Base-by-base conservation (phyloP, 305 asterid genomes). In the Coffea humblotiana region DNA sequence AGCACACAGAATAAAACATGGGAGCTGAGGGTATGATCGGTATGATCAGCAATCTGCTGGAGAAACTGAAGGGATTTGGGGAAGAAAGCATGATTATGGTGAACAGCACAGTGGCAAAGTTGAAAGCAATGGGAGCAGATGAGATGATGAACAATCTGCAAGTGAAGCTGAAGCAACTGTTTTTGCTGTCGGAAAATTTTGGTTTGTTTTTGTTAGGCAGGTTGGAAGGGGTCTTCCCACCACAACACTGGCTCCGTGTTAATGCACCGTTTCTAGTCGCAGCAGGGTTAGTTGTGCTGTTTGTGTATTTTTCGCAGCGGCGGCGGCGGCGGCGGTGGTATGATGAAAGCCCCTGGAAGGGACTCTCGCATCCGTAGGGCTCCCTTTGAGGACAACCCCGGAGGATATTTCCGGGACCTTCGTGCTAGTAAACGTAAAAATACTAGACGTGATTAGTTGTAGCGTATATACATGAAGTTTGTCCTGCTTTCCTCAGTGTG, bases 301-400 rank as follows among this genome's bases (percentile, higher is more conserved):
- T 76, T 25, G 56, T 74, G 74, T 72, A 47, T 12, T 72, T 63
- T 64, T 15, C n/a, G n/a, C n/a, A n/a, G 60, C 23, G 21, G 49
- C 32, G 32, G 32, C 32, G 32, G 32, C 32, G 32, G 32, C 32
- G 29, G 29, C 29, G n/a, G n/a, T n/a, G n/a, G n/a, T n/a, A 65
- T 5, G 79, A 83, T 83, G 84, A 83, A 72, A 80, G 82, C 84
- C 37, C 84, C 86, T 9, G 86, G 86, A 1, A 83, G 79, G 66
- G 56, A 56, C 27, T 71, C 19, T 25, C 54, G 40, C 29, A 83
- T 83, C 27, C 75, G 69, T 2, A 83, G 83, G 52, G 6, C 8
- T 0, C 52, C 9, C 21, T 83, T 83, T 61, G 81, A 79, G 81
- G 43, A 10, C 1, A 15, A 80, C 73, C 79, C 81, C 0, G 66